A percentile compares a stretch with the other conserved stretches of the same genome.
These are phyloP conservation scores for Aspergillus eucalypticola DNA, from an alignment of 2,329 filamentous ascomycete species.

Conservation along the genomic window DNA sequence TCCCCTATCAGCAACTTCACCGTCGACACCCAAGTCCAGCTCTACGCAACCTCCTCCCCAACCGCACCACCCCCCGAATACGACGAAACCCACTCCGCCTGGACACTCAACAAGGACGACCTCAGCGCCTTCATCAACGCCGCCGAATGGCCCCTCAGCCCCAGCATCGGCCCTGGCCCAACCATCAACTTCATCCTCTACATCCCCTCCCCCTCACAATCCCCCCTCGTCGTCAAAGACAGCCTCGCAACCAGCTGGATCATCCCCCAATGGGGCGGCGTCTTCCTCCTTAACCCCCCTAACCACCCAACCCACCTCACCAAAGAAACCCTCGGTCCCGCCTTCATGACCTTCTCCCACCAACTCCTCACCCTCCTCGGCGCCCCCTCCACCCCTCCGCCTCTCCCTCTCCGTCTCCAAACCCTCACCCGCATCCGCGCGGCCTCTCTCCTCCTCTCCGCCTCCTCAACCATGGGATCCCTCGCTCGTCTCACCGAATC, in stretches of 20 bases:
- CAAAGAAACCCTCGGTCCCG: slow-evolving; percentile 68
- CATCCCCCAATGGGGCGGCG: slow-evolving; percentile 91
- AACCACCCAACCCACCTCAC: slow-evolving; percentile 56
- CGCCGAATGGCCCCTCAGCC: slow-evolving; percentile 94
- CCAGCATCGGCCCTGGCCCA: slow-evolving; percentile 87
- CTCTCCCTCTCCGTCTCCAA: slow-evolving; percentile 79
- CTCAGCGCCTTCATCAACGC: slow-evolving; percentile 95
- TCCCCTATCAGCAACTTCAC: slow-evolving; percentile 90
- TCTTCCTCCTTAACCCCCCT: slow-evolving; percentile 64
- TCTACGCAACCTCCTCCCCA: slow-evolving; percentile 74
- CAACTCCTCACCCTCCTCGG: slow-evolving; percentile 88
- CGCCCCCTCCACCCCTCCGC: slow-evolving; percentile 73
- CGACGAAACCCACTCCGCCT: slow-evolving; percentile 57
- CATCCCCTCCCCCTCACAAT: slow-evolving; percentile 69
- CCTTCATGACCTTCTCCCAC: slow-evolving; percentile 85
- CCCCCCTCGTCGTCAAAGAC: slow-evolving; percentile 61
- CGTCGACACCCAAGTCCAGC: slow-evolving; percentile 91
- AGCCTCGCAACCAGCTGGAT: slow-evolving; percentile 76
- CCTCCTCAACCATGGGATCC: slow-evolving; percentile 91
- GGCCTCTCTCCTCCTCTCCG: slow-evolving; percentile 80
- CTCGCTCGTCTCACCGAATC: slow-evolving; percentile 81
- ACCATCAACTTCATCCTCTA: slow-evolving; percentile 97
- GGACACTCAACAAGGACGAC: slow-evolving; percentile 77
- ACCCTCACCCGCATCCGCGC: slow-evolving; percentile 83
- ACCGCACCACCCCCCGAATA: slow-evolving; percentile 61